Conservation (phyloP, 1,284 basidiomycete species). For the Gymnopus androsaceus region DNA sequence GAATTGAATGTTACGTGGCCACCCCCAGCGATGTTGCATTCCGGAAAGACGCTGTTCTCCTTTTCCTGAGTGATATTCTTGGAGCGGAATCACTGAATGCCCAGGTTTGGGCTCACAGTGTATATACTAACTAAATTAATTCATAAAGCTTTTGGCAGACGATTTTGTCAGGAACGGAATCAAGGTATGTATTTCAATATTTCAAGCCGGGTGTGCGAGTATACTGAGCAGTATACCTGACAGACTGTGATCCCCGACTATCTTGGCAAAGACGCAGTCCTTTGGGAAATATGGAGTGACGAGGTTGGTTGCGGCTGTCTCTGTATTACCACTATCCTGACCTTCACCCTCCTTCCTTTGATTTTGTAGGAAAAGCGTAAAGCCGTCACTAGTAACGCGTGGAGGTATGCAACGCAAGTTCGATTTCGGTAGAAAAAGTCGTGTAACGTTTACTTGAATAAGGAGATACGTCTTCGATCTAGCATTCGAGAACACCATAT, state of each 20-base stretch:
- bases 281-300: slow-evolving; percentile 34
- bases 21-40: slow-evolving; percentile 46
- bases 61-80: slow-evolving; percentile 54
- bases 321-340: slow-evolving; percentile 31
- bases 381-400: slow-evolving; percentile 29
- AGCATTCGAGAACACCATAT: slow-evolving; percentile 59
- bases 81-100: slow-evolving; percentile 28
- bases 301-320: neutral
- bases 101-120: neutral
- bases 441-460: slow-evolving; percentile 21
- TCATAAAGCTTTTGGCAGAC: slow-evolving; percentile 44
- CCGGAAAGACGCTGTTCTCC: slow-evolving; percentile 54
- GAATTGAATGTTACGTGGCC: slow-evolving; percentile 51
- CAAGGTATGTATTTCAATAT: slow-evolving; percentile 30
- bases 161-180: slow-evolving; percentile 57
- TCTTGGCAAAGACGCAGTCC: slow-evolving; percentile 59
- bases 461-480: slow-evolving; percentile 67
- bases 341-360: slow-evolving; percentile 20
- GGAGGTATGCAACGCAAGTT: slow-evolving; percentile 61
- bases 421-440: slow-evolving; percentile 1
- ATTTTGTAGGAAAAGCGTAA: slow-evolving; percentile 3
- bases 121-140: neutral
- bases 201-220: neutral
- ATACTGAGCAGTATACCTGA: neutral
- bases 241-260: slow-evolving; percentile 53